Evolutionary conservation across 2,329 filamentous ascomycete species (phyloP), one percentile per base, ranked within the genome.

Genomic region (Aspergillus pseudonomiae): DNA sequence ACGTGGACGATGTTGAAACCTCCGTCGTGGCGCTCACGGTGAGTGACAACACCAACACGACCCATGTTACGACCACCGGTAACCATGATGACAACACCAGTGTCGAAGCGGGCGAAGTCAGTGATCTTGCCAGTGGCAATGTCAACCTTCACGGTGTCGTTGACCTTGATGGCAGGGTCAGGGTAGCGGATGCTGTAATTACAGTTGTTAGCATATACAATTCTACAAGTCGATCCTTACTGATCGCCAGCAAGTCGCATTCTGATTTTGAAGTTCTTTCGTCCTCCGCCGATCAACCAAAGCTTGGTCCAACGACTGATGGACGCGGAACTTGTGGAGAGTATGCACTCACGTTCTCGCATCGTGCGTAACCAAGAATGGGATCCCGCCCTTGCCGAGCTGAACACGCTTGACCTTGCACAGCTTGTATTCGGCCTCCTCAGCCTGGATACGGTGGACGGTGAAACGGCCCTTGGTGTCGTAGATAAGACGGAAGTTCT

Each of bases 341-440:
- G 77, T 68, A 71, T 73, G 72, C 91, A 98, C 94, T 97, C 88
- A 99, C 94, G 95, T 99, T 93, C 95, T 91, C 86, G 95, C 95
- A 95, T 99, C 95, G 92, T 99, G 95, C 94, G 95, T 99, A 92
- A 99, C 95, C 93, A 98, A 97, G 94, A 97, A 99, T 96, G 95
- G 95, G 90, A 99, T 96, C 88, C 94, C 95, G 86, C 95, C 96
- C 85, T 93, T 94, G 88, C 95, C 95, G 78, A 99, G 89, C 88
- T 99, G 95, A 70, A 99, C 95, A 80, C 94, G 91, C 92, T 97
- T 97, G 87, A 99, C 95, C 89, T 98, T 99, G 88, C 94, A 94
- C 78, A 99, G 89, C 91, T 99, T 99, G 92, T 97, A 99, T 88
- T 95, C 90, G 77, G 94, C 94, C 92, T 99, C 95, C 88, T 98